Evolutionary conservation across 1,284 basidiomycete genomes (phyloP).

Genomic region (Violaceomyces palustris): DNA sequence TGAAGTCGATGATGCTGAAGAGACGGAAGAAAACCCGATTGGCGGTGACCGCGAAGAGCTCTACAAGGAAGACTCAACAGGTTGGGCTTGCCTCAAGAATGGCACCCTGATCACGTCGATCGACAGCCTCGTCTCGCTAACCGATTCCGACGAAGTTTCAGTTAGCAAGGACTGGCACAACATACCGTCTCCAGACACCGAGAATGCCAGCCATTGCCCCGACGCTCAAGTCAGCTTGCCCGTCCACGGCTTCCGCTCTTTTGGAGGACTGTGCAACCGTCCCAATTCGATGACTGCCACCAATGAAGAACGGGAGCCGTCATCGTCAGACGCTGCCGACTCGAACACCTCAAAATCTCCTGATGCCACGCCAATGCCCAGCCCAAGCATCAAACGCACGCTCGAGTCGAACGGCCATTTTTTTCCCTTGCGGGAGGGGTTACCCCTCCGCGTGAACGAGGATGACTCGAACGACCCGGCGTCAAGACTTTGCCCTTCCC

Average conservation of each 20-base stretch:
- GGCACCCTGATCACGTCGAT: conserved; percentile 18
- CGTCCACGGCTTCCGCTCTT: conserved; percentile 40
- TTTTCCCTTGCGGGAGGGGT: too few relatives aligned
- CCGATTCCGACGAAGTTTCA: not conserved
- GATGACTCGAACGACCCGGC: too few relatives aligned
- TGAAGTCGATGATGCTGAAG: conserved; percentile 4
- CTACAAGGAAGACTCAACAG: not conserved
- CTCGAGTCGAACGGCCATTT: too few relatives aligned
- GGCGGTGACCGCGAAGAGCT: too few relatives aligned
- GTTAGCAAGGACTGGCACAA: not conserved
- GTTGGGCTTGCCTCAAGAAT: conserved; percentile 41
- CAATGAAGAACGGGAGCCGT: not conserved
- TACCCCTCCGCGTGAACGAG: too few relatives aligned
- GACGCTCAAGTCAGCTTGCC: conserved; percentile 30
- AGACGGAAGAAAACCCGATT: not conserved
- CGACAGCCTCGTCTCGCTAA: too few relatives aligned
- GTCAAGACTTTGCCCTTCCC: too few relatives aligned
- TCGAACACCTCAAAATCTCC: conserved; percentile 16
- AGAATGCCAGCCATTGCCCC: too few relatives aligned
- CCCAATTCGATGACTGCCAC: not conserved
- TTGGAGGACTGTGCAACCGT: conserved; percentile 30
- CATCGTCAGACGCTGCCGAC: conserved; percentile 8
- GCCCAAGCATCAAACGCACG: conserved; percentile 37
- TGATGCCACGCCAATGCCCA: conserved; percentile 40
- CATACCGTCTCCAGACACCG: not conserved